phyloP scores from a whole-genome alignment of 768 basidiomycete genomes.

The Macrocybe gigantea region DNA sequence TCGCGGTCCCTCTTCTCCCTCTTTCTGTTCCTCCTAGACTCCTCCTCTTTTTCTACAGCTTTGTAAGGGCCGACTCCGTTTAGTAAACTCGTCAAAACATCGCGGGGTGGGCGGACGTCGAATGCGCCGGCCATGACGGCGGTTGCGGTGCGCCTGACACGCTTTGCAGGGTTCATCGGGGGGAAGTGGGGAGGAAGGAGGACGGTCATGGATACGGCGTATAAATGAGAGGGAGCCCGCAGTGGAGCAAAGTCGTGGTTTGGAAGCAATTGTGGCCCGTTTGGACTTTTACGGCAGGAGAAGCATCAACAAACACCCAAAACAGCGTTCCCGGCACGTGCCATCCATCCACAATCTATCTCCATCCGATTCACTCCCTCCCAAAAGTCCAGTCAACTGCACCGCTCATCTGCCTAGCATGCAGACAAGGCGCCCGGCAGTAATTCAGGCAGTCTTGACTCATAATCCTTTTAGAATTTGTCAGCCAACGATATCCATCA shows the following conservation, averaged over 20 bases:
- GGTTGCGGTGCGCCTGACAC: slow-evolving; percentile 60
- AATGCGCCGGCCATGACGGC: slow-evolving; percentile 71
- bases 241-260: slow-evolving; percentile 48
- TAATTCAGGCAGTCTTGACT: too few relatives aligned
- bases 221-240: slow-evolving; percentile 30
- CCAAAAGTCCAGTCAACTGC: too few relatives aligned
- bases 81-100: slow-evolving; percentile 73
- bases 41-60: slow-evolving; percentile 56
- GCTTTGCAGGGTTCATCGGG: slow-evolving; percentile 30
- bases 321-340: slow-evolving; percentile 35
- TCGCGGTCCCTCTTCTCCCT: slow-evolving; percentile 49
- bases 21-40: slow-evolving; percentile 47
- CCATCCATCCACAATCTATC: slow-evolving; percentile 15
- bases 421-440: too few relatives aligned
- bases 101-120: slow-evolving; percentile 60
- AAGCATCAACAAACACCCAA: slow-evolving; percentile 46
- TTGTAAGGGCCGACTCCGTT: slow-evolving; percentile 70
- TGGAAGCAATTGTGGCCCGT: slow-evolving; percentile 43
- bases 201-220: slow-evolving; percentile 26
- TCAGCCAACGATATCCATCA: too few relatives aligned
- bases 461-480: too few relatives aligned
- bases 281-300: slow-evolving; percentile 32
- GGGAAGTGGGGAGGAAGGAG: slow-evolving; percentile 22
- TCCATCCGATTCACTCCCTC: too few relatives aligned
- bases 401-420: too few relatives aligned